Base-by-base conservation (phyloP, 805 yeast species). In the Saccharomycopsis babjevae region DNA sequence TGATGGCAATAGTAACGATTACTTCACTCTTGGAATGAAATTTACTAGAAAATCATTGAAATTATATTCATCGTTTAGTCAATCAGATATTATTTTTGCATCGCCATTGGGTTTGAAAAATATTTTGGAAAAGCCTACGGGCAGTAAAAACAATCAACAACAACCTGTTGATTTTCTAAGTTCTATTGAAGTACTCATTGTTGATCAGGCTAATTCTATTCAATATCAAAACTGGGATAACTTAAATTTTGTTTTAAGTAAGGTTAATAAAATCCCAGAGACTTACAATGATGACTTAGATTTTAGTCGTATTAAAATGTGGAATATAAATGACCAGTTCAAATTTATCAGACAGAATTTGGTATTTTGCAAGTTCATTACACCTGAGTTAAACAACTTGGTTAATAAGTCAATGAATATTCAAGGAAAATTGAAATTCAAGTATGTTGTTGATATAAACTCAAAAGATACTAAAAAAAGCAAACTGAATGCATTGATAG, bases 181-280 rank as follows among this genome's bases (percentile, higher is more conserved):
- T 39, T 91, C 97, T 1, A 89, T 94, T 66, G 99, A 94, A 71
- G 72, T 94, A 3, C 72, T 86, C 57, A 74, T 92, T 20, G 73
- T 90, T 46, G 99, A 94, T 72, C 89, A 88, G 67, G 83, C 94
- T 13, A 91, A 91, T 68, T 88, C 90, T 36, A 77, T 92, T 65
- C 88, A 89, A 69, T 88, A 87, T 88, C 99, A 94, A 73, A 90
- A 92, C 69, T 88, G 97, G 92, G 87, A 87, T 42, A 96, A 93
- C 73, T 79, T 94, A 8, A 84, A 85, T 16, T 79, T 84, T 5
- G 73, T 87, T n/a, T 75, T 85, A 66, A 83, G 84, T 64, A 84
- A 86, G 69, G 66, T 91, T 61, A 91, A 92, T 72, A 76, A 79
- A 60, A 83, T 91, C 55, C 98, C 98, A 5, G 82, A 83, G 64